Base-by-base conservation (phyloP, 2,329 filamentous ascomycete genomes). In the Fusarium falciforme region DNA sequence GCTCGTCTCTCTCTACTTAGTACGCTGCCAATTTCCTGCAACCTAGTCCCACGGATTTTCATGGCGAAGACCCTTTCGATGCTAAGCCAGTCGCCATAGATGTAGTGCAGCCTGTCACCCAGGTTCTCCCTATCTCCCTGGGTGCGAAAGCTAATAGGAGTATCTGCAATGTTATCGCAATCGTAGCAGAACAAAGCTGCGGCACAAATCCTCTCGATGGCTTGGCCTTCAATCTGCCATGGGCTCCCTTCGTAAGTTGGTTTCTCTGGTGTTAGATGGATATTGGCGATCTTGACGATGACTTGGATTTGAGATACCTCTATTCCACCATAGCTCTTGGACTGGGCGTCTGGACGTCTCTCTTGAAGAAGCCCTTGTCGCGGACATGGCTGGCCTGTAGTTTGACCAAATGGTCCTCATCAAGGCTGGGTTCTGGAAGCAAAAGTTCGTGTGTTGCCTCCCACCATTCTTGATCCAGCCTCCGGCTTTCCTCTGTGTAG, bases 171-270 rank as follows among this genome's bases (percentile, higher is more conserved):
- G 36, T 71, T 71, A 14, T 71, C 57, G 14, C 17, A 27, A 9
- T 71, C 67, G 3, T 71, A 71, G 6, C 70, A 71, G 7, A 67
- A 67, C 1, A 71, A 40, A 3, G 67, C 62, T 2, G 67, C 62
- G 7, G 42, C 42, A 31, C 52, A 49, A 5, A 71, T 71, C 5
- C 66, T 68, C 11, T 71, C 68, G 17, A 62, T 63, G 2, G 44
- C 10, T 11, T 57, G 36, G 6, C 68, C 67, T 27, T 71, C 67
- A 7, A 57, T 49, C 20, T 71, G 67, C 68, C 68, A 71, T 14
- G 49, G 61, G 2, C 67, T 63, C 2, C 68, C 68, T 9, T 66
- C 4, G 4, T 71, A 71, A 0, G 5, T 2, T 1, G 62, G 62
- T 6, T 62, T 57, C 6, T 71, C 57, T 0, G 62, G 68, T 4